Percentiles rank a stretch among this genome's conserved stretches.
Evolutionary conservation across 2,329 filamentous ascomycete genomes (phyloP).

Genomic region (Pseudodiploospora longispora): DNA sequence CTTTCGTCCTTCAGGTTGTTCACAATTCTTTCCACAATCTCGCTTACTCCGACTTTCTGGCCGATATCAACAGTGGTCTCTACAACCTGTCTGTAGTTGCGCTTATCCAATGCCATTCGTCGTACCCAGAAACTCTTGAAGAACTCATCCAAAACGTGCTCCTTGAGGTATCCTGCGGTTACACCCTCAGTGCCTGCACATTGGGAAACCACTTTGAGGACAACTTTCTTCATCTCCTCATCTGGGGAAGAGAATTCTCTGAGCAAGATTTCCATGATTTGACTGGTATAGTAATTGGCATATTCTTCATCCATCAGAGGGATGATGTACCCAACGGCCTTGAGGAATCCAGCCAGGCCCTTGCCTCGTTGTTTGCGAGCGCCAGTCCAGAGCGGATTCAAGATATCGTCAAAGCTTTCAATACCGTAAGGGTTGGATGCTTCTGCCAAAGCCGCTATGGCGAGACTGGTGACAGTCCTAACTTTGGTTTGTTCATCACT

Average conservation of each 20-base stretch:
- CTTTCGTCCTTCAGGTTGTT: conserved; percentile 97
- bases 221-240: conserved; percentile 99
- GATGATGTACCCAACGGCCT: conserved; percentile 96
- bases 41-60: conserved; percentile 93
- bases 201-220: conserved; percentile 93
- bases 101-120: conserved; percentile 92
- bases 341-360: conserved; percentile 88
- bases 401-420: conserved; percentile 94
- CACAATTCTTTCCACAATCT: conserved; percentile 89
- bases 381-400: conserved; percentile 95
- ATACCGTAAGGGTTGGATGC: conserved; percentile 98
- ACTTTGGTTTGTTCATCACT: conserved; percentile 99
- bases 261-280: conserved; percentile 97
- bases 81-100: conserved; percentile 95
- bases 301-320: conserved; percentile 99
- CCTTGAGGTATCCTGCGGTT: conserved; percentile 88
- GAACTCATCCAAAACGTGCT: conserved; percentile 90
- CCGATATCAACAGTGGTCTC: conserved; percentile 96
- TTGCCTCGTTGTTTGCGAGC: conserved; percentile 95
- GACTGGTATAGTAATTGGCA: conserved; percentile 95
- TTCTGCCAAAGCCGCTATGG: conserved; percentile 90
- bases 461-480: conserved; percentile 87
- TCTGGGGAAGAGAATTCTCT: conserved; percentile 95
- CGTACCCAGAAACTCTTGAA: conserved; percentile 99
- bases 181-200: conserved; percentile 93